Evolutionary conservation across 1,139 yeast genomes (phyloP).

Genomic region (Zygosaccharomyces pseudobailii): DNA sequence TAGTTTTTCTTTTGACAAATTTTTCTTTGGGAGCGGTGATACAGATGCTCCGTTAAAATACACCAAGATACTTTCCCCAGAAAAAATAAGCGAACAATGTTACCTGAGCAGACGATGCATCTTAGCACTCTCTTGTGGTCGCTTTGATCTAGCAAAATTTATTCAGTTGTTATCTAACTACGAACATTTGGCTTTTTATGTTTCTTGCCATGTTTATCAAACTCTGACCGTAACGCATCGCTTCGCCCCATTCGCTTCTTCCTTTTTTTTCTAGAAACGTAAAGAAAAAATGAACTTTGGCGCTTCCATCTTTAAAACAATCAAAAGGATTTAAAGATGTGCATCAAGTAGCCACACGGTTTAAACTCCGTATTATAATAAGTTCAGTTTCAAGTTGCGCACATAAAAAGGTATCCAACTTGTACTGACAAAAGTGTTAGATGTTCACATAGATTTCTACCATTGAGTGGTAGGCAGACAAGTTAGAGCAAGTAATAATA

Average conservation of each 20-base stretch:
- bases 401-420: neutral
- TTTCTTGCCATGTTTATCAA: neutral
- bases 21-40: too few relatives aligned
- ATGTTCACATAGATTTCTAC: neutral
- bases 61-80: too few relatives aligned
- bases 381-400: neutral
- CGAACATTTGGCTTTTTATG: neutral
- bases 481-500: neutral
- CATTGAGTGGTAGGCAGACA: slow-evolving; percentile 1
- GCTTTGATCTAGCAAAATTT: too few relatives aligned
- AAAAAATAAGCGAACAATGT: too few relatives aligned
- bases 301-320: neutral
- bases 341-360: neutral
- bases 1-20: too few relatives aligned
- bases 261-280: slow-evolving; percentile 5
- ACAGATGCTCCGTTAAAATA: too few relatives aligned
- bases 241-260: neutral
- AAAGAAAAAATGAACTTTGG: slow-evolving; percentile 6
- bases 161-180: too few relatives aligned
- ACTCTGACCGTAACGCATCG: neutral
- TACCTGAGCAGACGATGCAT: too few relatives aligned
- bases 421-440: neutral
- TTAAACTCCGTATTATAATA: too few relatives aligned
- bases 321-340: slow-evolving; percentile 2
- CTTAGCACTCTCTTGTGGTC: too few relatives aligned